Base-by-base conservation (phyloP, 2,329 filamentous ascomycete species). In the Calonectria leucothoes region DNA sequence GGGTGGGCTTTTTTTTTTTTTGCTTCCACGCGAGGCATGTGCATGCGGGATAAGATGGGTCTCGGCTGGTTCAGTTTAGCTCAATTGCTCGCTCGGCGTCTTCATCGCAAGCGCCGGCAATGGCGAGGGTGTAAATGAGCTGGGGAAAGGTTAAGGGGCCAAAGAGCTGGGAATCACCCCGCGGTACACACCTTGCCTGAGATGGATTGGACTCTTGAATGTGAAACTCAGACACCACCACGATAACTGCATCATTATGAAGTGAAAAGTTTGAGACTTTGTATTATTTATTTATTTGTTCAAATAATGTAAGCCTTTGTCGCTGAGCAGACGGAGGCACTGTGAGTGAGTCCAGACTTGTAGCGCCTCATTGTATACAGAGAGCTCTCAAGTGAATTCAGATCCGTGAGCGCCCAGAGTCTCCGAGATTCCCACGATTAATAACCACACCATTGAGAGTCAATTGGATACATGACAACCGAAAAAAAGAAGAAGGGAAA, bases 401-500 rank as follows among this genome's bases (percentile, higher is more conserved):
- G 25, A 39, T 61, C 23, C 51, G 20, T 59, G 5, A 59, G 4
- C 33, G 7, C 8, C 14, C 20, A 12, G 4, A 39, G 33, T 61
- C 15, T 61, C 12, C 6, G 15, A 20, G 37, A 31, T 12, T 17
- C 33, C 35, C 49, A 6, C 25, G 65, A 45, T 67, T 57, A 35
- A 57, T 35, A 31, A 14, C n/a, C 11, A 25, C 64, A 8, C 42
- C 33, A n/a, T n/a, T n/a, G 25, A 27, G 35, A 37, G 49, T 55
- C 65, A 57, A 39, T 29, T 27, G 14, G 12, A 66, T 37, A 66
- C 35, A 37, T 17, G 64, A 29, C 17, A 61, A 42, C 29, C 66
- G n/a, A 15, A n/a, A 69, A n/a, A 69, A 23, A 23, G 37, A 68
- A 68, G 71, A 63, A 52, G 17, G 3, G 31, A 51, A 51, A 55